phyloP scores from a whole-genome alignment of 345 rosid species.

The Dipteronia dyeriana region DNA sequence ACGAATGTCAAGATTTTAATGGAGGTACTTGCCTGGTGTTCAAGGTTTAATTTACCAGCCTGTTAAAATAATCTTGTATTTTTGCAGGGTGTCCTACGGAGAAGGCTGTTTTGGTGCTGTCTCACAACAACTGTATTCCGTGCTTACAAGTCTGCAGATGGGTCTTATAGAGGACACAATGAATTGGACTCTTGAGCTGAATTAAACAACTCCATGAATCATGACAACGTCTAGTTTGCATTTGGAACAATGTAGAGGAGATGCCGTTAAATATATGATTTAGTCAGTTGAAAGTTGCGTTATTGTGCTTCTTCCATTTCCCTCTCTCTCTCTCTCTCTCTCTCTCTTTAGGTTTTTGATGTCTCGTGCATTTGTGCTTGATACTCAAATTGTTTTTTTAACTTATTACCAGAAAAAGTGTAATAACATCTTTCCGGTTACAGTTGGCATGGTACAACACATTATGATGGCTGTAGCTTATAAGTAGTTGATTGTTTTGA shows the following conservation, averaged over 20 bases:
- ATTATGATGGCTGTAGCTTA: background rate
- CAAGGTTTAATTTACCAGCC: background rate
- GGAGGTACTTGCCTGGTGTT: background rate
- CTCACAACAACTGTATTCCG: constrained; percentile 59
- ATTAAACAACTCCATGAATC: constrained; percentile 8
- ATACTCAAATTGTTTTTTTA: background rate
- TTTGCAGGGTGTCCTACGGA: constrained; percentile 68
- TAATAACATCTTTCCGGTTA: background rate
- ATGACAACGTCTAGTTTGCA: background rate
- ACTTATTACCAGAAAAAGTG: background rate
- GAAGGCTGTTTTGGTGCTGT: constrained; percentile 69
- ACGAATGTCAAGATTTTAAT: background rate
- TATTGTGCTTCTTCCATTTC: background rate
- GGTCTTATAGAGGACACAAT: constrained; percentile 78
- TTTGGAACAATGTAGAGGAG: background rate
- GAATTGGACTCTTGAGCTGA: constrained; percentile 84
- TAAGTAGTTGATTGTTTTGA: background rate
- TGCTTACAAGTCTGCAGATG: constrained; percentile 87
- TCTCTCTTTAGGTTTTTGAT: background rate
- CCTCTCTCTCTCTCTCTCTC: background rate
- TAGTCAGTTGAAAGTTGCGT: background rate
- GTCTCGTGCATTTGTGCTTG: background rate
- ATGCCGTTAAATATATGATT: background rate
- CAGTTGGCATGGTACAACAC: background rate
- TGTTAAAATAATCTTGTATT: background rate